Evolutionary conservation across 495 filamentous ascomycete genomes (phyloP).

Genomic region (Astrocystis sublimbata): DNA sequence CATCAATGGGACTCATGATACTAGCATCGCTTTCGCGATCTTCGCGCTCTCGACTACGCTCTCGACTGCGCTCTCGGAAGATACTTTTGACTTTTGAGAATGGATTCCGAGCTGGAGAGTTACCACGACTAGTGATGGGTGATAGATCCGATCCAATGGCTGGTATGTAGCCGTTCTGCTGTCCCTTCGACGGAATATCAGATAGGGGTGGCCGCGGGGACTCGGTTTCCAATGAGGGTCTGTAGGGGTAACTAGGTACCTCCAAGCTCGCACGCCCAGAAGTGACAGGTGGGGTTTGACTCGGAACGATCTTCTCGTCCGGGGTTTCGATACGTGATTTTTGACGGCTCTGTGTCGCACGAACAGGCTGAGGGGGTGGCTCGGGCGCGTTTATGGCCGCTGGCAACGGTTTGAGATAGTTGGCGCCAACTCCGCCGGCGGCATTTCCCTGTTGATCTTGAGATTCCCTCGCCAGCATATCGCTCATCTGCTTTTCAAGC

Average conservation of each 20-base stretch:
- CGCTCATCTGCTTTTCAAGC: constrained; percentile 67
- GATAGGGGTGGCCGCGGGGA: constrained; percentile 43
- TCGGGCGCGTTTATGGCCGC: constrained; percentile 35
- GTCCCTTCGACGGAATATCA: constrained; percentile 32
- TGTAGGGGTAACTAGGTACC: constrained; percentile 33
- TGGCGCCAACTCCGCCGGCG: constrained; percentile 31
- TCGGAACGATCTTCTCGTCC: constrained; percentile 28
- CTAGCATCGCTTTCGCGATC: constrained; percentile 31
- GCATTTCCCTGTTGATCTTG: constrained; percentile 35
- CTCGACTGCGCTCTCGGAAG: constrained; percentile 50
- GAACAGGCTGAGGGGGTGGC: constrained; percentile 26
- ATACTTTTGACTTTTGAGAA: constrained; percentile 48
- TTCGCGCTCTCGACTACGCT: constrained; percentile 43
- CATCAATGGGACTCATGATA: constrained; percentile 22
- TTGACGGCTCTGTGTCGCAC: constrained; percentile 27
- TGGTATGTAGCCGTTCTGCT: constrained; percentile 33
- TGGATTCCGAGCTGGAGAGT: constrained; percentile 47
- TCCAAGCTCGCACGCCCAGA: constrained; percentile 44
- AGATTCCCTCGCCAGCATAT: constrained; percentile 59
- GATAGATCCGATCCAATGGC: constrained; percentile 48
- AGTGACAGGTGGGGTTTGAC: constrained; percentile 28
- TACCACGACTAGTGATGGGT: constrained; percentile 41
- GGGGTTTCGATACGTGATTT: constrained; percentile 38
- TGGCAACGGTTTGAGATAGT: constrained; percentile 33
- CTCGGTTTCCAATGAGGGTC: constrained; percentile 44